phyloP scores from a whole-genome alignment of 176 grass and related monocot genomes.

The Leersia perrieri region DNA sequence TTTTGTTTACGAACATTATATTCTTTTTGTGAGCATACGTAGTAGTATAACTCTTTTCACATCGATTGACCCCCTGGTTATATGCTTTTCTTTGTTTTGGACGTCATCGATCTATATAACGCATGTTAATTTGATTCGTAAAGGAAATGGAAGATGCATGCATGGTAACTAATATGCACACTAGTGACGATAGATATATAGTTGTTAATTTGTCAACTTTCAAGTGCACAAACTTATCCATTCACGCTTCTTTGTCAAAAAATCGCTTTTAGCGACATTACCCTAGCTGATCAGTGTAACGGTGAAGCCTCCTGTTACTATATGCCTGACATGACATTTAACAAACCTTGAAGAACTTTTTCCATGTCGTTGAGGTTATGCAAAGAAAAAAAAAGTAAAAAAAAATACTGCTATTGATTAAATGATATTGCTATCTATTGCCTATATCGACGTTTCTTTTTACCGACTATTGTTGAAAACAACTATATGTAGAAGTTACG shows the following conservation, averaged over 20 bases:
- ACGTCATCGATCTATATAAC: slow-evolving; percentile 27
- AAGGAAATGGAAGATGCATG: not conserved
- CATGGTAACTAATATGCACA: slow-evolving; percentile 1
- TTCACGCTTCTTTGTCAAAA: slow-evolving; percentile 43
- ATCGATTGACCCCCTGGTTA: not conserved
- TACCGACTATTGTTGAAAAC: not conserved
- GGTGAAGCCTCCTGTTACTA: slow-evolving; percentile 48
- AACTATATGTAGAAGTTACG: not conserved
- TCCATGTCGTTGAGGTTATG: not conserved
- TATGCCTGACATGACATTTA: slow-evolving; percentile 50
- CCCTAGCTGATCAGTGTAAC: slow-evolving; percentile 49
- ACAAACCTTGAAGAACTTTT: slow-evolving; percentile 48
- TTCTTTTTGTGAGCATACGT: not conserved
- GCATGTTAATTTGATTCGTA: slow-evolving; percentile 16
- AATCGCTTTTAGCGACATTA: slow-evolving; percentile 46
- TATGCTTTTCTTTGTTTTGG: slow-evolving; percentile 12
- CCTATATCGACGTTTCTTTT: not conserved
- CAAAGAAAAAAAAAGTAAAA: not conserved
- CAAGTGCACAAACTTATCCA: slow-evolving; percentile 40
- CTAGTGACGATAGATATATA: not conserved
- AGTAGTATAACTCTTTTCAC: not conserved
- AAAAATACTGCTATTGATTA: not conserved
- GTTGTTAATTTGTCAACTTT: slow-evolving; percentile 39
- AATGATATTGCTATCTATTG: not conserved
- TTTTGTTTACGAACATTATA: slow-evolving; percentile 18